These are phyloP conservation scores for Fistulinella cinereoalba DNA, from an alignment of 1,284 basidiomycete species.

Conservation along the genomic window DNA sequence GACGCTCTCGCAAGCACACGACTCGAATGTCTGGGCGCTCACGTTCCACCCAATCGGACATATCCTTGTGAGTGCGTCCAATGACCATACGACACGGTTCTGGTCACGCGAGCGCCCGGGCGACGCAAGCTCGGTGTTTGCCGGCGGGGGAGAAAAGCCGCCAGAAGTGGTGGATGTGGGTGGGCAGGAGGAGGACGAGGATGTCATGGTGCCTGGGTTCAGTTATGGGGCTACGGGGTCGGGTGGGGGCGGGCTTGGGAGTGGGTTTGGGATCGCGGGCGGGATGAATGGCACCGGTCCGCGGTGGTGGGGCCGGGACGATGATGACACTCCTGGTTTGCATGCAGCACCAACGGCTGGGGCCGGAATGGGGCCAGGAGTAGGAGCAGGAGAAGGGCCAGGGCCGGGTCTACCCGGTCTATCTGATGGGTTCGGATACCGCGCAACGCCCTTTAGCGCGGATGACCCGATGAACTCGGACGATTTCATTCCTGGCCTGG, in stretches of 20 bases:
- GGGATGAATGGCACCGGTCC: conserved; percentile 9
- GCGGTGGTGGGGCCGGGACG: conserved; percentile 43
- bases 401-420: conserved; percentile 1
- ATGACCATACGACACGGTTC: conserved; percentile 97
- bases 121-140: conserved; percentile 66
- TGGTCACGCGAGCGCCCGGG: conserved; percentile 90
- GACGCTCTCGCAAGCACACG: conserved; percentile 88
- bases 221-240: conserved; percentile 34
- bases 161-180: conserved; percentile 56
- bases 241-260: conserved; percentile 21
- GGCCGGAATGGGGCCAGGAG: neutral
- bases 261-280: conserved; percentile 8
- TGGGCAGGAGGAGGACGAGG: conserved; percentile 73
- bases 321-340: no score
- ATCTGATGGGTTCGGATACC: conserved; percentile 18
- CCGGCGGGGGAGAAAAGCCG: conserved; percentile 75
- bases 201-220: conserved; percentile 65
- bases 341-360: no score
- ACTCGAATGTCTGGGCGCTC: conserved; percentile 95
- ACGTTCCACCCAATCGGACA: conserved; percentile 96
- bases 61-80: conserved; percentile 87
- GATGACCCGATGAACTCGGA: conserved; percentile 34
- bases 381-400: neutral
- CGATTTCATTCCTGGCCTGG: conserved; percentile 54
- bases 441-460: conserved; percentile 12